Conservation (phyloP, 1,284 basidiomycete species). For the Cutaneotrichosporon spelunceum region DNA sequence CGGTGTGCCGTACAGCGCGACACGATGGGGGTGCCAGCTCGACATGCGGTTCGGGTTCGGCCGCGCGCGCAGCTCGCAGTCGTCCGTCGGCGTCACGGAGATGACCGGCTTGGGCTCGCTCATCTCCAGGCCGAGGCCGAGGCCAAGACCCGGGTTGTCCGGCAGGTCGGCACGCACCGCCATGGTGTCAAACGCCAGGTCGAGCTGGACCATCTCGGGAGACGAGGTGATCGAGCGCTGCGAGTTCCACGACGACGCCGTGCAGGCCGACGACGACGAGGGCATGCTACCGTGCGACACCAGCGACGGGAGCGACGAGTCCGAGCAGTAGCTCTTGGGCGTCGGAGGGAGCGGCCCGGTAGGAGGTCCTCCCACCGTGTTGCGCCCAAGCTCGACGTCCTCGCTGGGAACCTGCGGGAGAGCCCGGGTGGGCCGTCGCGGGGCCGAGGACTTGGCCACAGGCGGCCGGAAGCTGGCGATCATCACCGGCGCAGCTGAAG, state of each 20-base stretch:
- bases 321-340: constrained; percentile 28
- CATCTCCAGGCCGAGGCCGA: constrained; percentile 13
- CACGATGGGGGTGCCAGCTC: constrained; percentile 39
- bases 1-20: constrained; percentile 40
- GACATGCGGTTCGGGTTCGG: constrained; percentile 23
- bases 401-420: background rate
- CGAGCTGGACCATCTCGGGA: constrained; percentile 42
- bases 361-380: constrained; percentile 2
- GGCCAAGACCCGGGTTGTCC: constrained; percentile 25
- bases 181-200: constrained; percentile 38
- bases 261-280: constrained; percentile 27
- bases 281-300: constrained; percentile 38
- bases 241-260: constrained; percentile 17
- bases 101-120: background rate
- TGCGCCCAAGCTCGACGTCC: background rate
- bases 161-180: constrained; percentile 11
- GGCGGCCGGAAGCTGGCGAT: background rate
- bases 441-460: background rate
- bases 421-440: background rate
- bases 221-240: constrained; percentile 19
- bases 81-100: constrained; percentile 4
- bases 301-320: constrained; percentile 41
- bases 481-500: background rate
- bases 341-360: constrained; percentile 22
- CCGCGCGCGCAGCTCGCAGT: constrained; percentile 1